Percentiles rank a stretch among this genome's conserved stretches.
Evolutionary conservation across 768 basidiomycete species (phyloP).

Genomic region (Trametes coccinea): DNA sequence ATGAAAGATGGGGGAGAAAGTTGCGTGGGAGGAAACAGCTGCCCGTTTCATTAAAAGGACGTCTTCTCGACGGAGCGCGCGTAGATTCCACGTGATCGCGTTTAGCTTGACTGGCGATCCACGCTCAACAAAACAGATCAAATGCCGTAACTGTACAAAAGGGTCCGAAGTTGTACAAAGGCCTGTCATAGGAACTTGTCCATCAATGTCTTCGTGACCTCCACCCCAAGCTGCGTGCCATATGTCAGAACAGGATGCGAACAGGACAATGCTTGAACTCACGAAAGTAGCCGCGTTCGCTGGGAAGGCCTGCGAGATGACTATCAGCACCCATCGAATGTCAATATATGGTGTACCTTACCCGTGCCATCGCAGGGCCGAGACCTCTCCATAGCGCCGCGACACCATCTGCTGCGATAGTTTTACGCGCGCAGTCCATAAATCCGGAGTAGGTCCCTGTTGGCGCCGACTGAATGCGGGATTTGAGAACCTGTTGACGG

Average conservation of each 20-base stretch:
- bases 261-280: conserved; percentile 35
- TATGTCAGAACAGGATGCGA: background rate
- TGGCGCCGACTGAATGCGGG: conserved; percentile 94
- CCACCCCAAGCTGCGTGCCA: conserved; percentile 77
- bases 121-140: background rate
- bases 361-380: conserved; percentile 94
- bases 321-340: background rate
- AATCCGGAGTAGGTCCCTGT: conserved; percentile 95
- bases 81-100: conserved; percentile 6
- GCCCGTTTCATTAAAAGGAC: conserved; percentile 5
- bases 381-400: conserved; percentile 95
- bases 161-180: background rate
- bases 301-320: conserved; percentile 77
- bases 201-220: conserved; percentile 82
- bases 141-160: conserved; percentile 7
- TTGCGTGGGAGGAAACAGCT: conserved; percentile 7
- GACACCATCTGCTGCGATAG: conserved; percentile 86
- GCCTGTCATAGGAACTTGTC: conserved; percentile 56
- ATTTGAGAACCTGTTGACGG: conserved; percentile 80
- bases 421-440: conserved; percentile 89
- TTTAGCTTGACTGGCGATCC: background rate
- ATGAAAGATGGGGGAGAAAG: background rate
- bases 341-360: conserved; percentile 39
- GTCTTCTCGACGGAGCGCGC: background rate
- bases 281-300: conserved; percentile 96